Percentiles rank a stretch among this genome's conserved stretches.
These are phyloP conservation scores for Microglena sp. DNA, from an alignment of 139 green algal genomes.

Conservation along the genomic window DNA sequence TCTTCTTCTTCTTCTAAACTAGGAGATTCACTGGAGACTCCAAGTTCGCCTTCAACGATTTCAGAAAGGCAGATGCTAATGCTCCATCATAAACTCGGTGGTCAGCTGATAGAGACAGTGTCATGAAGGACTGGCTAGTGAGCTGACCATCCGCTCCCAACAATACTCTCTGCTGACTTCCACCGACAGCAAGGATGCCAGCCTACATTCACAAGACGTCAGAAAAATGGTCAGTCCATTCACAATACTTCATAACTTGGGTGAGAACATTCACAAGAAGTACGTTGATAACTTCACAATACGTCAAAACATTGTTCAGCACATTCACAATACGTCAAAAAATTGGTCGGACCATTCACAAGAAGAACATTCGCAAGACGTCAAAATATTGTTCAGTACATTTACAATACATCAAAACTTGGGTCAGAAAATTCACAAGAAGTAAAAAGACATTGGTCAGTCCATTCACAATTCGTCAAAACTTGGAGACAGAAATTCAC, in stretches of 20 bases:
- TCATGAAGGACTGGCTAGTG: slow-evolving; percentile 56
- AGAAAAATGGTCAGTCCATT: slow-evolving; percentile 27
- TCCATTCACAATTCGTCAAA: too few relatives aligned
- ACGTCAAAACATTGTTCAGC: too few relatives aligned
- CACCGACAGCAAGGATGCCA: slow-evolving; percentile 70
- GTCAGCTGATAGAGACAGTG: slow-evolving; percentile 76
- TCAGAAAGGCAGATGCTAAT: too few relatives aligned
- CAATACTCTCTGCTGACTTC: slow-evolving; percentile 37
- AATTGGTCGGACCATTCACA: not conserved
- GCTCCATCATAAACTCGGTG: slow-evolving; percentile 77
- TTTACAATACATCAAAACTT: too few relatives aligned
- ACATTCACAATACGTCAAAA: not conserved
- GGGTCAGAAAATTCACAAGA: too few relatives aligned
- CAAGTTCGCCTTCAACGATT: too few relatives aligned
- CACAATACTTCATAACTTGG: not conserved
- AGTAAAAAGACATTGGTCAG: too few relatives aligned
- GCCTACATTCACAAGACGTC: slow-evolving; percentile 57
- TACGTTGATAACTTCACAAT: not conserved
- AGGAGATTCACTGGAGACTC: too few relatives aligned
- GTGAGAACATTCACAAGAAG: not conserved
- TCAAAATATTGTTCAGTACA: not conserved
- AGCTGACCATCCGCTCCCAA: slow-evolving; percentile 25
- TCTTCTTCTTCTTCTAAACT: too few relatives aligned
- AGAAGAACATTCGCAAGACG: not conserved
- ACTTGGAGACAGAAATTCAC: too few relatives aligned